Base-by-base conservation (phyloP, 371 early-diverging fungal genomes). In the Coemansia sp. region DNA sequence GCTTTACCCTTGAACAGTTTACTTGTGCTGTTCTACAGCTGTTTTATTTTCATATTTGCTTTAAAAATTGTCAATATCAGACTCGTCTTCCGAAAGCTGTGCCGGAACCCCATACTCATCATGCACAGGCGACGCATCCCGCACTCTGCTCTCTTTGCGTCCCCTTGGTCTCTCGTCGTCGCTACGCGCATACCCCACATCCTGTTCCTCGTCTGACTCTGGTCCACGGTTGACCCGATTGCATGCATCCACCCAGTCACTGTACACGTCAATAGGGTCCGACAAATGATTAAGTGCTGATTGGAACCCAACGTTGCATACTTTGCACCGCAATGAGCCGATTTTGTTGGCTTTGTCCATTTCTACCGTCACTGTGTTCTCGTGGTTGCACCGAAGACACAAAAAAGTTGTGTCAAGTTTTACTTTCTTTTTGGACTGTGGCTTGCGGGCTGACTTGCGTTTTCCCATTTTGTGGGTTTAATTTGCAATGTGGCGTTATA, bases 341-440 rank as follows among this genome's bases (percentile, higher is more conserved):
- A 80, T 66, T 32, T 60, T 58, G 39, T 41, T 57, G 5, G 65
- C 56, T 64, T 67, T 80, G 62, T 88, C 87, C 65, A 88, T 88
- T 55, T 59, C 48, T 19, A 70, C 73, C 5, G 40, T 15, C 53
- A 96, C 86, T 26, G 90, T 86, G 65, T 87, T 86, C 66, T 95
- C 94, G 73, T 96, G 95, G 74, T 90, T 91, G 84, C 96, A 96
- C 67, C 89, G 92, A 12, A 92, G 83, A 61, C 97, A 96, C 70
- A 88, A 85, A 75, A 96, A 95, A 55, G 85, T 84, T 54, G 85
- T 89, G 71, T 92, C 93, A 36, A 96, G 86, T 58, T 82, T 87
- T 8, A 19, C 8, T 3, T 51, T 32, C 26, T 19, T 51, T 13
- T 51, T 46, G n/a, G 17, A 3, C 61, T 32, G 61, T 11, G 82